Evolutionary conservation across 129 eudicot genomes (phyloP).

Genomic region (Oenanthe sinensis): DNA sequence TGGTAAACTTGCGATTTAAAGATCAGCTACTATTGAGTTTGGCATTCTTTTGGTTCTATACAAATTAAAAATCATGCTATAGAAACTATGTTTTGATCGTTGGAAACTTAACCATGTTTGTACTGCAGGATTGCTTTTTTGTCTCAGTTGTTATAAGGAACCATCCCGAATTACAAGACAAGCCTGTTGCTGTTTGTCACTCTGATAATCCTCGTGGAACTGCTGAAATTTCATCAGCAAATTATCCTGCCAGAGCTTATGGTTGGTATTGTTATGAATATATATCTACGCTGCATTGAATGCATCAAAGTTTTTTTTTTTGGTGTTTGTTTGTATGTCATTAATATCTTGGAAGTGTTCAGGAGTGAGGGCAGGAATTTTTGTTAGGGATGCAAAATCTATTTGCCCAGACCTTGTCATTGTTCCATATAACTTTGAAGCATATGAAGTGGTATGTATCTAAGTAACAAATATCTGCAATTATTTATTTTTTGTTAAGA

Average conservation of each 20-base stretch:
- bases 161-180: slow-evolving; percentile 57
- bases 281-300: neutral
- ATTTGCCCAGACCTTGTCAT: slow-evolving; percentile 85
- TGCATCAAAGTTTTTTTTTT: neutral
- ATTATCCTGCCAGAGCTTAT: slow-evolving; percentile 83
- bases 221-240: slow-evolving; percentile 95
- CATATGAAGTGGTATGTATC: slow-evolving; percentile 67
- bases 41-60: neutral
- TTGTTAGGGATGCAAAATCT: slow-evolving; percentile 83
- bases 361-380: slow-evolving; percentile 92
- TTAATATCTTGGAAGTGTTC: slow-evolving; percentile 8
- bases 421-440: slow-evolving; percentile 80
- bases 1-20: slow-evolving; percentile 38
- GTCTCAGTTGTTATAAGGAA: slow-evolving; percentile 78
- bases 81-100: neutral
- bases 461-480: neutral
- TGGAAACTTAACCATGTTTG: neutral
- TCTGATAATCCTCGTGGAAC: slow-evolving; percentile 94
- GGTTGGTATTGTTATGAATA: slow-evolving; percentile 36
- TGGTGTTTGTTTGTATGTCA: neutral
- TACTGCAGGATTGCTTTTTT: slow-evolving; percentile 86
- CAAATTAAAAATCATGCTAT: neutral
- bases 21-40: neutral
- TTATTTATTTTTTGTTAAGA: neutral
- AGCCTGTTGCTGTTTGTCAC: slow-evolving; percentile 97